Evolutionary conservation across 2,329 filamentous ascomycete species (phyloP).

Genomic region (Fusarium sp.): DNA sequence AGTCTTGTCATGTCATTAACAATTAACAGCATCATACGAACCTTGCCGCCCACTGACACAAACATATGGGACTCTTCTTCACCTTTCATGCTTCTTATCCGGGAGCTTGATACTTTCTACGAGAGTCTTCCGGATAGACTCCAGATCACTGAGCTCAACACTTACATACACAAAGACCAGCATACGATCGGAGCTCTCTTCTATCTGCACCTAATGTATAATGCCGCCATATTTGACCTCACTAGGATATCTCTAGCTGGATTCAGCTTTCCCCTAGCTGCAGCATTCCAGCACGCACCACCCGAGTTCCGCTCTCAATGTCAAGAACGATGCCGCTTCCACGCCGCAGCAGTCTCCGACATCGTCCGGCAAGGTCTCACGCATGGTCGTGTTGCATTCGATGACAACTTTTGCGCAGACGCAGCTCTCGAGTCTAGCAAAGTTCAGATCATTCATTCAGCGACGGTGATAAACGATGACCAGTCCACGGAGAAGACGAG

Average conservation of each 20-base stretch:
- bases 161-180: slow-evolving; percentile 7
- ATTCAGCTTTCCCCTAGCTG: slow-evolving; percentile 11
- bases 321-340: slow-evolving; percentile 3
- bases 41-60: neutral
- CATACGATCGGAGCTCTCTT: slow-evolving; percentile 3
- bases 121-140: neutral
- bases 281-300: neutral
- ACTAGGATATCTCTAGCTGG: slow-evolving; percentile 12
- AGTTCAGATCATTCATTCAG: neutral
- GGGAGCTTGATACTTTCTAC: neutral
- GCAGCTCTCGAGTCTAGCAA: neutral
- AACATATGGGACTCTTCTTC: neutral
- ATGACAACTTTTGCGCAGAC: neutral
- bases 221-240: slow-evolving; percentile 13
- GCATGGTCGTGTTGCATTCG: neutral
- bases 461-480: neutral
- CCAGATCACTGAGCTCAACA: neutral
- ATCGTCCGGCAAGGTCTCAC: neutral
- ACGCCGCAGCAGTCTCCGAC: neutral
- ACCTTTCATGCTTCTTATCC: neutral
- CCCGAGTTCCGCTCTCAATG: neutral
- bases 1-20: neutral
- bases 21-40: neutral
- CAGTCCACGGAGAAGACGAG: neutral
- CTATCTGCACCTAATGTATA: slow-evolving; percentile 4